A percentile compares a stretch with the other conserved stretches of the same genome.
phyloP scores from a whole-genome alignment of 78 protist genomes.

The Salpingoeca rosetta region DNA sequence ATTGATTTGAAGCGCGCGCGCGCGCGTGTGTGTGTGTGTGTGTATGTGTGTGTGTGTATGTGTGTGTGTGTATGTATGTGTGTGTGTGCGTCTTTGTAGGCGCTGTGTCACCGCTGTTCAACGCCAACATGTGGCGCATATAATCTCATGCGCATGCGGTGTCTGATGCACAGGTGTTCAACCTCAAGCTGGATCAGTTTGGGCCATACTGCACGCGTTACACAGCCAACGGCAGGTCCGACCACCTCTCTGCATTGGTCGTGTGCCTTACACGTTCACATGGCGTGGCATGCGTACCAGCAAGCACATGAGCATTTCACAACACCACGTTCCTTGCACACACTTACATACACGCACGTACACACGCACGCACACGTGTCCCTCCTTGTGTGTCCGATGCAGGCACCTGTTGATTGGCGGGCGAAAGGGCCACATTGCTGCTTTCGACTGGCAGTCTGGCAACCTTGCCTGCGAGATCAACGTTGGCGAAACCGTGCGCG shows the following conservation, averaged over 20 bases:
- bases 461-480: slow-evolving; percentile 61
- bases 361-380: not conserved
- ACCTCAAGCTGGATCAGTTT: slow-evolving; percentile 34
- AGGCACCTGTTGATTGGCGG: slow-evolving; percentile 76
- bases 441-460: slow-evolving; percentile 64
- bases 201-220: slow-evolving; percentile 76
- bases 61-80: no score
- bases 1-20: not conserved
- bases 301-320: not conserved
- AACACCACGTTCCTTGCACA: no score
- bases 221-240: slow-evolving; percentile 65
- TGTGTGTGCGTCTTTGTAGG: no score
- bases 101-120: no score
- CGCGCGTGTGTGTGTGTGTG: no score
- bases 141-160: not conserved
- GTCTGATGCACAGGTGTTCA: slow-evolving; percentile 17
- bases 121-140: no score
- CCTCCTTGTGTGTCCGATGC: not conserved
- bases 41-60: no score
- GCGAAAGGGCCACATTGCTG: slow-evolving; percentile 77
- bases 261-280: not conserved
- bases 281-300: not conserved
- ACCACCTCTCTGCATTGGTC: not conserved
- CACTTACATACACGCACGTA: not conserved
- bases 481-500: slow-evolving; percentile 60